A percentile compares a stretch with the other conserved stretches of the same genome.
Evolutionary conservation across 345 rosid species (phyloP).

Genomic region (Melaleuca alternifolia): DNA sequence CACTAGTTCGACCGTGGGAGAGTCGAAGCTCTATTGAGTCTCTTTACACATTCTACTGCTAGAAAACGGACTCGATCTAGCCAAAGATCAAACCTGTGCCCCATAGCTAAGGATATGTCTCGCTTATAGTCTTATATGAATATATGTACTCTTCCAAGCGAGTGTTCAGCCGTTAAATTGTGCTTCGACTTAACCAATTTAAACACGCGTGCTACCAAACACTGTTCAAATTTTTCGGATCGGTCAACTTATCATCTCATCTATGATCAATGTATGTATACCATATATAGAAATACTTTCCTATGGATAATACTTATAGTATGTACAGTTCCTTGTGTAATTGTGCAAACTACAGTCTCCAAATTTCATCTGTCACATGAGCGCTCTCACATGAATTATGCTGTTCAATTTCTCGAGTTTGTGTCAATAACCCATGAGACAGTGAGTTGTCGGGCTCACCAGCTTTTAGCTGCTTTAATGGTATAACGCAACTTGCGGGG

Average conservation of each 20-base stretch:
- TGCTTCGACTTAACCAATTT: not conserved
- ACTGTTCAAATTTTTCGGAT: not conserved
- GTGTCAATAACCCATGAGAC: not conserved
- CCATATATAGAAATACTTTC: not conserved
- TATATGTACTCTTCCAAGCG: not conserved
- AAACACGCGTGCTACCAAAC: not conserved
- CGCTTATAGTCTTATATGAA: not conserved
- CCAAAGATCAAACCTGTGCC: not conserved
- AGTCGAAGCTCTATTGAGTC: not conserved
- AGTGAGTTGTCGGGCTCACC: not conserved
- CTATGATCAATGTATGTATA: not conserved
- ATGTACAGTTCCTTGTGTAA: not conserved
- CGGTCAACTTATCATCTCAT: not conserved
- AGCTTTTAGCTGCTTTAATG: not conserved
- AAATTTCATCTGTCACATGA: not conserved
- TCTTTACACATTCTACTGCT: not conserved
- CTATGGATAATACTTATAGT: not conserved
- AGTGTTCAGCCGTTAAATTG: not conserved
- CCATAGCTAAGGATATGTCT: not conserved
- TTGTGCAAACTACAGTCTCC: not conserved
- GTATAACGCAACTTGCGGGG: not conserved
- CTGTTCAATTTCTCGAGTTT: not conserved
- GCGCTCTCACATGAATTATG: not conserved
- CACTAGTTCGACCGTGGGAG: not conserved
- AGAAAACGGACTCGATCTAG: not conserved